Percentiles rank a stretch among this genome's conserved stretches.
These are phyloP conservation scores for Lolium rigidum DNA, from an alignment of 176 grass and related monocot species.

Conservation along the genomic window DNA sequence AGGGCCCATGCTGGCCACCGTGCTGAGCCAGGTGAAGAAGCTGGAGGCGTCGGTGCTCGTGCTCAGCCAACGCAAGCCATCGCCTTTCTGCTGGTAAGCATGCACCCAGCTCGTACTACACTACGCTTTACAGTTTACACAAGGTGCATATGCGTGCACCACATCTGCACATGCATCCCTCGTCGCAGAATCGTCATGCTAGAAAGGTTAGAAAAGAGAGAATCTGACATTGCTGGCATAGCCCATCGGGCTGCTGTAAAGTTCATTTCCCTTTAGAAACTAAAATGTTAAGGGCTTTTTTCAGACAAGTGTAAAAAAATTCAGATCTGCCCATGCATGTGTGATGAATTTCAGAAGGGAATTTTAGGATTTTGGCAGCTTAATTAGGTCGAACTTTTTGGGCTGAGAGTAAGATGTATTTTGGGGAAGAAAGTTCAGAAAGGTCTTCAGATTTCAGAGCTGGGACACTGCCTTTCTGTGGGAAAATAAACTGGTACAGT, in stretches of 20 bases:
- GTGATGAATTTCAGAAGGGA: not conserved
- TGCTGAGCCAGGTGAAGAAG: slow-evolving; percentile 90
- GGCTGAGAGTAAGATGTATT: not conserved
- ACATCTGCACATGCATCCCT: not conserved
- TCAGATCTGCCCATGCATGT: not conserved
- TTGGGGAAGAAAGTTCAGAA: slow-evolving; percentile 13
- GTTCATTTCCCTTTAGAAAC: slow-evolving; percentile 2
- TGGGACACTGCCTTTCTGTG: not conserved
- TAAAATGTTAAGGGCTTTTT: not conserved
- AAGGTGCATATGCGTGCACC: slow-evolving; percentile 23
- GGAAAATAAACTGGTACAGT: not conserved
- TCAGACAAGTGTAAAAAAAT: not conserved
- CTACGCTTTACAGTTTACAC: not conserved
- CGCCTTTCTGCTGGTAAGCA: slow-evolving; percentile 75
- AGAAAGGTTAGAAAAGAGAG: not conserved
- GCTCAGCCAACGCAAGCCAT: slow-evolving; percentile 71
- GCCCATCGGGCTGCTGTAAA: slow-evolving; percentile 12
- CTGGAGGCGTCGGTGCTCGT: slow-evolving; percentile 82
- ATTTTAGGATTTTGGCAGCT: not conserved
- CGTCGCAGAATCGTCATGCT: slow-evolving; percentile 7
- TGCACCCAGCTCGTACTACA: not conserved
- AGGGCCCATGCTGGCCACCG: slow-evolving; percentile 66
- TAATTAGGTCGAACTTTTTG: not conserved
- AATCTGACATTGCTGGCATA: slow-evolving; percentile 48
- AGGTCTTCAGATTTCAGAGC: not conserved